Evolutionary conservation across 768 basidiomycete species (phyloP).

Genomic region (Cystofilobasidium ferigula): DNA sequence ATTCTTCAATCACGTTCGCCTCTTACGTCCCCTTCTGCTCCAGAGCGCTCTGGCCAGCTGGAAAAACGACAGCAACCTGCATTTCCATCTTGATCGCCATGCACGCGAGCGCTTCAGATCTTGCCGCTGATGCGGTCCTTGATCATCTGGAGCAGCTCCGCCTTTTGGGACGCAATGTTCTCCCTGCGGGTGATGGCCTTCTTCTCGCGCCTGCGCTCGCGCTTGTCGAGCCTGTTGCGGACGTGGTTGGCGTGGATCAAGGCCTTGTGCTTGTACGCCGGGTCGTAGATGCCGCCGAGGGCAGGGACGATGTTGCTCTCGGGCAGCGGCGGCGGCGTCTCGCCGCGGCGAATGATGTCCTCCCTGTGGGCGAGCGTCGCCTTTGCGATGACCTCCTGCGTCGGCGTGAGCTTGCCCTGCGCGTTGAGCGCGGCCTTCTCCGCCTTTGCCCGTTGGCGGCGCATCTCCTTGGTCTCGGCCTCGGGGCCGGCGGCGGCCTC

Average conservation of each 20-base stretch:
- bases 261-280: background rate
- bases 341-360: no score
- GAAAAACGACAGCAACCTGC: no score
- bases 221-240: no score
- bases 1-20: no score
- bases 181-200: background rate
- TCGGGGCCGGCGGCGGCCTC: background rate
- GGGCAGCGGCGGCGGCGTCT: no score
- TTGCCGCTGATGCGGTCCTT: conserved; percentile 1
- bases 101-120: background rate
- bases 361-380: background rate
- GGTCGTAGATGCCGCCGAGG: no score
- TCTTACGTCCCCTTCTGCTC: no score
- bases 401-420: conserved; percentile 7
- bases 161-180: background rate
- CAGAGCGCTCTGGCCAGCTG: no score
- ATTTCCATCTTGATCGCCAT: no score
- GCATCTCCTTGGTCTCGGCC: background rate
- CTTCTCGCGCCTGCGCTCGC: no score
- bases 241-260: background rate
- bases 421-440: background rate
- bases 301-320: no score
- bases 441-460: background rate
- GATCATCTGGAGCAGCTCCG: background rate
- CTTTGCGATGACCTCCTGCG: conserved; percentile 5